These are phyloP conservation scores for Skeletonema menzelii DNA, from an alignment of 108 stramenopile genomes.

Conservation along the genomic window DNA sequence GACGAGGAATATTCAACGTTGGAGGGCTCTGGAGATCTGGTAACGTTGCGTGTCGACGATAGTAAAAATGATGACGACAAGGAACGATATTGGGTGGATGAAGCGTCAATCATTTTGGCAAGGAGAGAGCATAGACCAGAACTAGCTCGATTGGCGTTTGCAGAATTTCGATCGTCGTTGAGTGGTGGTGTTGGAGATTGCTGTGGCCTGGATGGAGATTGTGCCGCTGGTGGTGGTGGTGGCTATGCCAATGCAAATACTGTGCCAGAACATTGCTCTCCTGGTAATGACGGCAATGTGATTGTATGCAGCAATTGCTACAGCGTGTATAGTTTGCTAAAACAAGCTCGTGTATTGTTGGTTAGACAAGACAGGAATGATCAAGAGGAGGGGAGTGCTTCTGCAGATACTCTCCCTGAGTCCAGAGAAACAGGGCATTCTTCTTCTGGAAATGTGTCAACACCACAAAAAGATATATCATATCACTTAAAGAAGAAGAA, in stretches of 20 bases:
- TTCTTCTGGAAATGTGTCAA: neutral
- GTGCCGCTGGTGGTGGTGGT: neutral
- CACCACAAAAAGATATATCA: neutral
- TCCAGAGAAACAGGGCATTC: slow-evolving; percentile 7
- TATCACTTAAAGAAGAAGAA: neutral
- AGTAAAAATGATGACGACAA: neutral
- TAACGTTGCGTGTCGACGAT: slow-evolving; percentile 20
- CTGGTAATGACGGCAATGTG: slow-evolving; percentile 24
- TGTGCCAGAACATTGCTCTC: slow-evolving; percentile 6
- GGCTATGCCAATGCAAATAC: neutral
- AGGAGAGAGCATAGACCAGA: slow-evolving; percentile 49
- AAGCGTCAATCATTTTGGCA: slow-evolving; percentile 18
- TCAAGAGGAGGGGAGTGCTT: slow-evolving; percentile 17
- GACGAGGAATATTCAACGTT: slow-evolving; percentile 31
- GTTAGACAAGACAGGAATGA: slow-evolving; percentile 25
- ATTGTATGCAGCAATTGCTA: slow-evolving; percentile 45
- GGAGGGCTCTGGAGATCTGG: slow-evolving; percentile 43
- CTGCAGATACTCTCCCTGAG: neutral
- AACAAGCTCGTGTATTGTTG: slow-evolving; percentile 38
- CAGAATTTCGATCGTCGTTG: slow-evolving; percentile 29
- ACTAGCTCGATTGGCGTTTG: slow-evolving; percentile 43
- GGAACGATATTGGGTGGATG: slow-evolving; percentile 24
- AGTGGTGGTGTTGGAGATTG: neutral
- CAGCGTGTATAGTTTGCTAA: slow-evolving; percentile 45
- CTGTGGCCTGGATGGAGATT: slow-evolving; percentile 6